These are phyloP conservation scores for Rhamnella rubrinervis DNA, from an alignment of 331 rosid genomes.

Conservation along the genomic window DNA sequence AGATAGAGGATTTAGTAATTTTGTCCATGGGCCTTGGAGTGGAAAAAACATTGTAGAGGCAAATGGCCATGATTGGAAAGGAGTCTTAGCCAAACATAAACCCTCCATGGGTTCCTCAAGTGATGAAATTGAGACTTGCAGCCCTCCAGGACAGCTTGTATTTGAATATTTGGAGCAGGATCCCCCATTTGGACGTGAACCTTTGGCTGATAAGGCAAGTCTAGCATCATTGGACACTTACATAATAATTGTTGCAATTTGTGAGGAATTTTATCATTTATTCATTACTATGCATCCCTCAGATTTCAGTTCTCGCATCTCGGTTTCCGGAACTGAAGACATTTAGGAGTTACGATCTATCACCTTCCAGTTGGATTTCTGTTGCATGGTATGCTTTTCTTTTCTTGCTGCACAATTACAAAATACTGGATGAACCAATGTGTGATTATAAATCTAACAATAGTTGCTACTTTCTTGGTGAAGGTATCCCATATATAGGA, in stretches of 20 bases:
- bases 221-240: constrained; percentile 17
- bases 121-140: constrained; percentile 65
- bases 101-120: constrained; percentile 59
- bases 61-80: constrained; percentile 40
- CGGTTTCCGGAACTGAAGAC: constrained; percentile 76
- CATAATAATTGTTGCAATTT: background rate
- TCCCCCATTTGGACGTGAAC: constrained; percentile 77
- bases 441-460: constrained; percentile 24
- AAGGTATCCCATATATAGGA: constrained; percentile 96
- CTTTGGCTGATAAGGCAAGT: constrained; percentile 85
- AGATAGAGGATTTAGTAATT: constrained; percentile 46
- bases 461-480: constrained; percentile 12
- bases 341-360: constrained; percentile 77
- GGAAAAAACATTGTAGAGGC: constrained; percentile 39
- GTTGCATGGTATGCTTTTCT: constrained; percentile 68
- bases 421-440: background rate
- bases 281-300: constrained; percentile 29
- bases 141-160: constrained; percentile 60
- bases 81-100: constrained; percentile 40
- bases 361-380: constrained; percentile 91
- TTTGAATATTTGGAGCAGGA: constrained; percentile 75
- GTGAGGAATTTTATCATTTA: constrained; percentile 9
- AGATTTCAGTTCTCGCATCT: constrained; percentile 67
- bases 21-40: constrained; percentile 37
- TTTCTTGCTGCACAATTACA: constrained; percentile 10